A percentile compares a stretch with the other conserved stretches of the same genome.
These are phyloP conservation scores for Mycena venus DNA, from an alignment of 768 basidiomycete genomes.

Conservation along the genomic window DNA sequence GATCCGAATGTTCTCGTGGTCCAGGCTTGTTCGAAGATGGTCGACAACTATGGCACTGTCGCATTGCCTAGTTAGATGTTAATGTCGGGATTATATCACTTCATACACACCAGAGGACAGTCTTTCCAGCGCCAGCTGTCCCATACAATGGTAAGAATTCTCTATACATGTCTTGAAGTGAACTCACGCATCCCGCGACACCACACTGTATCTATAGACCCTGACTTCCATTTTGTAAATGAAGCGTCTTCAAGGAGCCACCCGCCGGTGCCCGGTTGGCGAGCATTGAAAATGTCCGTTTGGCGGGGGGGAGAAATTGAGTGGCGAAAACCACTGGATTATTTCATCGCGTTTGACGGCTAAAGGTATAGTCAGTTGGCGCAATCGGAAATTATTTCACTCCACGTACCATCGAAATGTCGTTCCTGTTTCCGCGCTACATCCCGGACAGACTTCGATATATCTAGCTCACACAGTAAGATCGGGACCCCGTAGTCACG, in stretches of 20 bases:
- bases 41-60: neutral
- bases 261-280: neutral
- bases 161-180: neutral
- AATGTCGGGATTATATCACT: neutral
- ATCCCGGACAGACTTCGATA: neutral
- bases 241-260: neutral
- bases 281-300: neutral
- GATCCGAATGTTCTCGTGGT: neutral
- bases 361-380: neutral
- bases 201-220: neutral
- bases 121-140: neutral
- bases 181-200: neutral
- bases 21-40: neutral
- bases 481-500: too few relatives aligned
- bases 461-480: neutral
- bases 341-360: neutral
- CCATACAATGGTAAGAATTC: neutral
- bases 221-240: neutral
- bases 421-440: neutral
- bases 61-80: neutral
- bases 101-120: neutral
- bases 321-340: constrained; percentile 3
- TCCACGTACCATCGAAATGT: too few relatives aligned
- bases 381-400: neutral
- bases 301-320: constrained; percentile 6